These are phyloP conservation scores for Kernera saxatilis DNA, from an alignment of 345 rosid species.

Conservation along the genomic window DNA sequence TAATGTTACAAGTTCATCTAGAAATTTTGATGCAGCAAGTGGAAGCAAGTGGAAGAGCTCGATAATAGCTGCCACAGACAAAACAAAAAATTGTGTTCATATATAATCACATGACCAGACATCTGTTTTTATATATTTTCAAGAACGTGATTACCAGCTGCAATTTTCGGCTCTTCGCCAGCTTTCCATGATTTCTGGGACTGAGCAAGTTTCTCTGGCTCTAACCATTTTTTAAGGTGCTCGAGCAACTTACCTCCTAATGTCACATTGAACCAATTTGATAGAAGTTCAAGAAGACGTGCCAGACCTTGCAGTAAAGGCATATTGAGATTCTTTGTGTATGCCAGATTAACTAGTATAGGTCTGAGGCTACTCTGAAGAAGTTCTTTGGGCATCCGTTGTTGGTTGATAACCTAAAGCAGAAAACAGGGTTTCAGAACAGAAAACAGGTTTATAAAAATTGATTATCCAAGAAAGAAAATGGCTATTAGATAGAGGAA, in stretches of 20 bases:
- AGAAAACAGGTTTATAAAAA: neutral
- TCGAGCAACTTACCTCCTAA: slow-evolving; percentile 94
- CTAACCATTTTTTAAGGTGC: slow-evolving; percentile 98
- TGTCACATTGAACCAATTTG: slow-evolving; percentile 97
- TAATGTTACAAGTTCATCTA: slow-evolving; percentile 89
- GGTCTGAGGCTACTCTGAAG: slow-evolving; percentile 98
- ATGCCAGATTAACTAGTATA: slow-evolving; percentile 88
- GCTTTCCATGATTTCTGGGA: slow-evolving; percentile 91
- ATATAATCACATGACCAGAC: slow-evolving; percentile 15
- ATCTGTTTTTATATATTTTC: neutral
- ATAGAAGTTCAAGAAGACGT: slow-evolving; percentile 90
- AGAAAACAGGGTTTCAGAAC: slow-evolving; percentile 13
- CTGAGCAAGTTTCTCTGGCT: slow-evolving; percentile 95
- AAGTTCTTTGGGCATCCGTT: slow-evolving; percentile 98
- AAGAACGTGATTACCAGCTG: slow-evolving; percentile 58
- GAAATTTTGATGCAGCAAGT: slow-evolving; percentile 85
- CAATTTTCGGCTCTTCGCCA: slow-evolving; percentile 99
- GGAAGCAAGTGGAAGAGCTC: slow-evolving; percentile 99
- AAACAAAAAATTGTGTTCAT: slow-evolving; percentile 10
- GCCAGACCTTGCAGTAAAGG: slow-evolving; percentile 97
- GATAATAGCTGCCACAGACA: slow-evolving; percentile 77
- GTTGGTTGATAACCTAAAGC: slow-evolving; percentile 84
- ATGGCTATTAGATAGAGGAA: slow-evolving; percentile 2
- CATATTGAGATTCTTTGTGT: slow-evolving; percentile 97
- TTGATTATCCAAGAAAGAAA: slow-evolving; percentile 7